Percentiles rank a stretch among this genome's conserved stretches.
These are phyloP conservation scores for Ogataea haglerorum DNA, from an alignment of 805 yeast species.

Conservation along the genomic window DNA sequence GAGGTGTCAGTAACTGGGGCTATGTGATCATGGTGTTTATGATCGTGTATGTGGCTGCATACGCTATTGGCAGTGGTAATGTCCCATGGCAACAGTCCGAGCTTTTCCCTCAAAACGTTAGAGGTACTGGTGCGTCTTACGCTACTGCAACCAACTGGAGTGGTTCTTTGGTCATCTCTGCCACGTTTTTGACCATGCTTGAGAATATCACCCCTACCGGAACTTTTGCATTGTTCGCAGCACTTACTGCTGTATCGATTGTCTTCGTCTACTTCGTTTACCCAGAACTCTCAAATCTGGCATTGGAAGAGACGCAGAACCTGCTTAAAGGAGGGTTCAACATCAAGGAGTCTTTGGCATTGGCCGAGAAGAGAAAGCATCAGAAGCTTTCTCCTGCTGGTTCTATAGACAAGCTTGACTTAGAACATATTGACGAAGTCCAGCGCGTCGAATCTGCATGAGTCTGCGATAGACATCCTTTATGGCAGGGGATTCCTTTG, in stretches of 20 bases:
- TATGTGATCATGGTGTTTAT: slow-evolving; percentile 79
- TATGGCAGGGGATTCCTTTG: background rate
- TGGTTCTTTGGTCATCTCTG: slow-evolving; percentile 85
- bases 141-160: slow-evolving; percentile 96
- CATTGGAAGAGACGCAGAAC: slow-evolving; percentile 85
- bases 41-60: slow-evolving; percentile 83
- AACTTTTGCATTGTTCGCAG: slow-evolving; percentile 88
- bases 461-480: background rate
- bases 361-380: slow-evolving; percentile 46
- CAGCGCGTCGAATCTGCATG: background rate
- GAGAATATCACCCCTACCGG: slow-evolving; percentile 92
- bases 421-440: slow-evolving; percentile 3
- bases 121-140: slow-evolving; percentile 87
- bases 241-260: slow-evolving; percentile 66
- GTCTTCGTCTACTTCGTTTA: slow-evolving; percentile 77
- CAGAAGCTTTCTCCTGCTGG: slow-evolving; percentile 1
- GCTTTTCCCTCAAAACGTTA: slow-evolving; percentile 86
- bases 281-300: slow-evolving; percentile 89
- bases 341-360: slow-evolving; percentile 57
- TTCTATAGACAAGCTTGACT: slow-evolving; percentile 1
- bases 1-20: slow-evolving; percentile 78
- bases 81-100: slow-evolving; percentile 99
- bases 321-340: slow-evolving; percentile 83
- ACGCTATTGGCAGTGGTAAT: slow-evolving; percentile 94
- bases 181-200: slow-evolving; percentile 93